Base-by-base conservation (phyloP, 169 alveolate genomes). In the Plasmodium reichenowi region DNA sequence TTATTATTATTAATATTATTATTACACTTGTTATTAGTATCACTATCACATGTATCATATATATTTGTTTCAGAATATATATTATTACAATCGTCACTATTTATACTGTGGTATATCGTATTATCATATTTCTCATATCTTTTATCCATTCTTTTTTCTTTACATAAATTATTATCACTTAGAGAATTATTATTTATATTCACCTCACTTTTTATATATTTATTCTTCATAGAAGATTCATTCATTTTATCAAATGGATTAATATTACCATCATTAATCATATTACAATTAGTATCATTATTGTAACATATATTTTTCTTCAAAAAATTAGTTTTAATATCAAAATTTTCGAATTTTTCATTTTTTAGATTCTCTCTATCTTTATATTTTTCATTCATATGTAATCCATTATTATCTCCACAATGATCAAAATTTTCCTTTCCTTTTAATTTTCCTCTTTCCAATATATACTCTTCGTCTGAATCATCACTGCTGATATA, bases 401-500 rank as follows among this genome's bases (percentile, higher is more conserved):
- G 67, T 24, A 13, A 12, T 29, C 7, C 12, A 9, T 67, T 24
- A 54, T 67, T 20, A 67, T 26, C 6, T 45, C 12, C 75, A 74
- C 72, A 38, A 45, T 5, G 15, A 8, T 56, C 72, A 17, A n/a
- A 2, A 10, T 29, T 24, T 50, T 48, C 58, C 50, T 45, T 45
- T 48, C 32, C 68, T 24, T 68, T 29, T 6, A 63, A 20, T 45
- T 32, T 20, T 10, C 17, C 17, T 60, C 22, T 22, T 60, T 74
- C 64, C n/a, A 15, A 38, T 48, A 13, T 8, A 15, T 15, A 38
- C 13, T 75, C 91, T 13, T 72, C 91, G 38, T 83, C 91, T 24
- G 91, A 83, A 15, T 83, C 91, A 26, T 83, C 91, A 83, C 85
- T 71, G 17, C 85, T 70, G 6, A 68, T 70, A 56, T 43, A 52